Evolutionary conservation across 2,329 filamentous ascomycete species (phyloP).

Genomic region (Colletotrichum zoysiae): DNA sequence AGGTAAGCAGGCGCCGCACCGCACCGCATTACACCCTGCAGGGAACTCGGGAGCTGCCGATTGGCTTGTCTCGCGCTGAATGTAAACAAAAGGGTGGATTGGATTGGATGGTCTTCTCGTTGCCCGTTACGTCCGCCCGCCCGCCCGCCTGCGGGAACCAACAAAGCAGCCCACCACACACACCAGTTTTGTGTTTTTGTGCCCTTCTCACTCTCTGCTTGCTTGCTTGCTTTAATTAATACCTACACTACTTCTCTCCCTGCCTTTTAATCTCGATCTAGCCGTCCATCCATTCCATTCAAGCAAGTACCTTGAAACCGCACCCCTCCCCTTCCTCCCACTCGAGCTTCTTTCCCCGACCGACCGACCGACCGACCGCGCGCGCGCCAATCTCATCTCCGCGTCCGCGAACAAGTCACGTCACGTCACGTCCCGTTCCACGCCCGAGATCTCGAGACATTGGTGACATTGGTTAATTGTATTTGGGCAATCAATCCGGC

Average conservation of each 20-base stretch:
- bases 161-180: conserved; percentile 22
- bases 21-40: no score
- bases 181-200: conserved; percentile 6
- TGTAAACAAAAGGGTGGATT: conserved; percentile 37
- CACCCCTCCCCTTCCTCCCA: not conserved
- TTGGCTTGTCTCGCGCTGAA: conserved; percentile 9
- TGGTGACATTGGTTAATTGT: not conserved
- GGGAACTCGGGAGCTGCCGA: conserved; percentile 32
- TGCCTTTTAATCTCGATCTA: not conserved
- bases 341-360: not conserved
- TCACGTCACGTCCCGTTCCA: not conserved
- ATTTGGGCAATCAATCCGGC: not conserved
- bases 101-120: not conserved
- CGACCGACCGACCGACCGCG: not conserved
- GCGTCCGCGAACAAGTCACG: conserved; percentile 1
- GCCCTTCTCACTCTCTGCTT: not conserved
- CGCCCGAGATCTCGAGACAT: not conserved
- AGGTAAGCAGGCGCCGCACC: not conserved
- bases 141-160: not conserved
- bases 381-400: no score
- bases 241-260: no score
- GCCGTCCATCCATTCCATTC: not conserved
- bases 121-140: conserved; percentile 18
- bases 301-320: conserved; percentile 32
- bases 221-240: not conserved